These are phyloP conservation scores for Pseudocercospora fuligena DNA, from an alignment of 2,329 filamentous ascomycete genomes.

Conservation along the genomic window DNA sequence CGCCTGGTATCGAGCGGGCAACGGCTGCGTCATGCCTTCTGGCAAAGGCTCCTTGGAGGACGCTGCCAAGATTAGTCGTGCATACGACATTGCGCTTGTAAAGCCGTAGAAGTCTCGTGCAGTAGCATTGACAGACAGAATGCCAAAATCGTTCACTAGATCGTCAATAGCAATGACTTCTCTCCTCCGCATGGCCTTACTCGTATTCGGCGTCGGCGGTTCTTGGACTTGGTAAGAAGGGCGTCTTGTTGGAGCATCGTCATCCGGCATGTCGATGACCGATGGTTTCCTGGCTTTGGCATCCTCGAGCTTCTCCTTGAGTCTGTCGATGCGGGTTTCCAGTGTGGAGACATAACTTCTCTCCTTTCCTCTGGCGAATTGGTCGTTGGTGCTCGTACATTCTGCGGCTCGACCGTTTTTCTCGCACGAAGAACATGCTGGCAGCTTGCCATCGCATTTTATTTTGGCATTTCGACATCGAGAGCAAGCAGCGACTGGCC, in stretches of 20 bases:
- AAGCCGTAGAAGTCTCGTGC: conserved; percentile 92
- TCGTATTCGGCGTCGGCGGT: conserved; percentile 37
- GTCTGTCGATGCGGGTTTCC: conserved; percentile 86
- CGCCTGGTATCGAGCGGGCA: conserved; percentile 74
- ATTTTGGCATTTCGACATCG: conserved; percentile 90
- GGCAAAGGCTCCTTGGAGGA: conserved; percentile 75
- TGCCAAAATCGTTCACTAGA: conserved; percentile 90
- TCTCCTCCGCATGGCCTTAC: conserved; percentile 54
- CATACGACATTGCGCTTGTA: conserved; percentile 88
- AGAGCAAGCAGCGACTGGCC: conserved; percentile 64
- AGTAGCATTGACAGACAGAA: conserved; percentile 92
- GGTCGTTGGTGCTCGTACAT: conserved; percentile 93
- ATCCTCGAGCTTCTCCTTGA: conserved; percentile 73
- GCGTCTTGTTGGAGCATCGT: conserved; percentile 59
- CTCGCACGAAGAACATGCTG: conserved; percentile 93
- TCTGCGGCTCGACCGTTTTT: conserved; percentile 83
- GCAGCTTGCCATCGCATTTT: conserved; percentile 96
- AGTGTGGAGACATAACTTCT: conserved; percentile 94
- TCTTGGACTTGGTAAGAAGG: conserved; percentile 36
- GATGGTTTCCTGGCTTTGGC: conserved; percentile 73
- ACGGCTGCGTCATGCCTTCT: conserved; percentile 58
- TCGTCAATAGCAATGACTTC: conserved; percentile 90
- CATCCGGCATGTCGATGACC: conserved; percentile 69
- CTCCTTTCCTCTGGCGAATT: conserved; percentile 94
- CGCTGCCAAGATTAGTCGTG: conserved; percentile 82